Evolutionary conservation across 352 stramenopile species (phyloP).

Genomic region (Phytophthora chlamydospora): DNA sequence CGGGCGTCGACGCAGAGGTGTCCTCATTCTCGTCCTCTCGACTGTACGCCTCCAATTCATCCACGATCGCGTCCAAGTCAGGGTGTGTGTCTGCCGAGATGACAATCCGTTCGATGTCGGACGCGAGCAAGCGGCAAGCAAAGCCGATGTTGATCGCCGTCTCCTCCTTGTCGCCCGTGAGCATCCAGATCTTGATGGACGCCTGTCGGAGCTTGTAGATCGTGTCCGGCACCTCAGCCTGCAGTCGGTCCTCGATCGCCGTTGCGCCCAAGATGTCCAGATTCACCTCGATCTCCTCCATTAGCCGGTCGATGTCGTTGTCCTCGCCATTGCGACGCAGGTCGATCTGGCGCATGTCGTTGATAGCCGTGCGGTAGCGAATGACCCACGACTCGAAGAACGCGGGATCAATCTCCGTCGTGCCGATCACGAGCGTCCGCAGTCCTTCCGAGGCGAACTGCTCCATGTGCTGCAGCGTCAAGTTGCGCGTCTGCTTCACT

Average conservation of each 20-base stretch:
- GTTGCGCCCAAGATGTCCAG: conserved; percentile 91
- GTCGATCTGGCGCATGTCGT: conserved; percentile 90
- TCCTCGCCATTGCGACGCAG: conserved; percentile 66
- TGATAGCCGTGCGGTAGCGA: conserved; percentile 76
- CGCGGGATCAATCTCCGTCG: conserved; percentile 54
- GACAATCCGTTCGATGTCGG: conserved; percentile 92
- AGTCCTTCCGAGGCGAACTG: conserved; percentile 89
- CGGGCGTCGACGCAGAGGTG: conserved; percentile 25
- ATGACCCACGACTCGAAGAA: conserved; percentile 76
- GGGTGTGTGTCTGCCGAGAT: conserved; percentile 82
- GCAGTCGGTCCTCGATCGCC: conserved; percentile 95
- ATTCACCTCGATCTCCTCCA: conserved; percentile 89
- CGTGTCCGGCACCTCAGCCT: conserved; percentile 91
- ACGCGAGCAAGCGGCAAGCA: conserved; percentile 88
- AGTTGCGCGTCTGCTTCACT: conserved; percentile 55
- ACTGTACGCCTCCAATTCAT: conserved; percentile 63
- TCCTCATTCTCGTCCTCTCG: conserved; percentile 36
- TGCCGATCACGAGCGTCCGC: conserved; percentile 89
- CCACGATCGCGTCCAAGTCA: conserved; percentile 65
- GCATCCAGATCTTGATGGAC: conserved; percentile 95
- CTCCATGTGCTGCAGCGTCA: conserved; percentile 89
- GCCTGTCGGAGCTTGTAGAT: conserved; percentile 93
- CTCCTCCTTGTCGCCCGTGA: conserved; percentile 96
- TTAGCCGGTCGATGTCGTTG: conserved; percentile 83
- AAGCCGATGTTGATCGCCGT: conserved; percentile 97